Evolutionary conservation across 2,329 filamentous ascomycete genomes (phyloP).

Genomic region (Claviceps sp.): DNA sequence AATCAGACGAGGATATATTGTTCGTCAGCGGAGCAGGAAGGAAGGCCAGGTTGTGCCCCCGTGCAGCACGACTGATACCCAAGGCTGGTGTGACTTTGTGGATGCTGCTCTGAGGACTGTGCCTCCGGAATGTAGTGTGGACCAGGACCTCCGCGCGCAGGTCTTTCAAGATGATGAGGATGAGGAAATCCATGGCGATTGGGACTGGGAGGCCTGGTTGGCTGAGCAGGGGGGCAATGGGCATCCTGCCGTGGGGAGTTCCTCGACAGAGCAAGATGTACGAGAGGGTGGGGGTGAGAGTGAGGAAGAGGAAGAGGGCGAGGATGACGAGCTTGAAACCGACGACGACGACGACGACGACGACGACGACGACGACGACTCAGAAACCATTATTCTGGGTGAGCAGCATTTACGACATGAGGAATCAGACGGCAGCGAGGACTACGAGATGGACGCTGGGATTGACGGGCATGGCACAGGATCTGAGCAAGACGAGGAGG

Average conservation of each 20-base stretch:
- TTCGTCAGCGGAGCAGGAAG: constrained; percentile 6
- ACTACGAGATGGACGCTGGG: neutral
- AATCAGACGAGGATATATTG: constrained; percentile 19
- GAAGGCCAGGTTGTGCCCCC: constrained; percentile 7
- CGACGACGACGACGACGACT: neutral
- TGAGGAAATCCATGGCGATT: constrained; percentile 7
- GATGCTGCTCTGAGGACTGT: constrained; percentile 13
- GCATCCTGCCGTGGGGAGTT: too few relatives aligned
- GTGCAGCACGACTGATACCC: constrained; percentile 7
- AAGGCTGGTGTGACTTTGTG: constrained; percentile 16
- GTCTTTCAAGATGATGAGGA: constrained; percentile 11
- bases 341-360: constrained; percentile 1
- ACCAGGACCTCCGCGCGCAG: constrained; percentile 14
- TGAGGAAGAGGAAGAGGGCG: neutral
- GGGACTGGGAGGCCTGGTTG: constrained; percentile 13
- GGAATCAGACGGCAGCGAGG: constrained; percentile 1
- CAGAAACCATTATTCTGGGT: neutral
- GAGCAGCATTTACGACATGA: neutral
- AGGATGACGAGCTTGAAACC: constrained; percentile 6
- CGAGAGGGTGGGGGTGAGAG: neutral
- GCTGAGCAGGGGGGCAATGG: constrained; percentile 6
- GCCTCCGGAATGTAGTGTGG: constrained; percentile 10
- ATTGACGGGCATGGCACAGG: neutral
- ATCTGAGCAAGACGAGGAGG: neutral
- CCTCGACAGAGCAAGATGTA: neutral